A percentile compares a stretch with the other conserved stretches of the same genome.
These are phyloP conservation scores for Suillus subalutaceus DNA, from an alignment of 768 basidiomycete genomes.

Conservation along the genomic window DNA sequence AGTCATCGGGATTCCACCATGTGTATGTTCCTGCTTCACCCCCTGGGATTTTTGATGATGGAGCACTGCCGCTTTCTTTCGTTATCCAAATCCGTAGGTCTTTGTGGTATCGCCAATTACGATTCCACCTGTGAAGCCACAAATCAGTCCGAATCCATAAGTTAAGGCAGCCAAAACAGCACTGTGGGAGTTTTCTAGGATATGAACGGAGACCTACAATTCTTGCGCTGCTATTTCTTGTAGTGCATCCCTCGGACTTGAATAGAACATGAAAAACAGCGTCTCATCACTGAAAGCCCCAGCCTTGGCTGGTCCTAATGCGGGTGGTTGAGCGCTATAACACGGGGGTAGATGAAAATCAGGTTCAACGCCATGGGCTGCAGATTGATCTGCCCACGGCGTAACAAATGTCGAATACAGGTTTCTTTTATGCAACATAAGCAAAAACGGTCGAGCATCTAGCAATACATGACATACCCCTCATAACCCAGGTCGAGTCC, in stretches of 20 bases:
- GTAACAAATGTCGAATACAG: conserved; percentile 94
- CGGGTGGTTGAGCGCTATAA: conserved; percentile 89
- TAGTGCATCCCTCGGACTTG: conserved; percentile 85
- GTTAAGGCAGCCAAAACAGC: background rate
- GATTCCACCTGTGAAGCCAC: conserved; percentile 66
- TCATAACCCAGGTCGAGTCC: conserved; percentile 86
- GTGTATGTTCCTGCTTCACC: conserved; percentile 90
- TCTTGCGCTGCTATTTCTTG: conserved; percentile 96
- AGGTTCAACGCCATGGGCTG: conserved; percentile 85
- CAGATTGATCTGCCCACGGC: conserved; percentile 92
- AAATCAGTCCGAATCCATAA: conserved; percentile 12
- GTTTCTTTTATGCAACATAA: conserved; percentile 51
- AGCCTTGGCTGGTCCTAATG: conserved; percentile 80
- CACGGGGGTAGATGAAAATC: conserved; percentile 90
- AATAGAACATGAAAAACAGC: conserved; percentile 98
- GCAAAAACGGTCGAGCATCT: conserved; percentile 23
- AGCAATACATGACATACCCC: conserved; percentile 60
- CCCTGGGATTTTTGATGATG: conserved; percentile 76
- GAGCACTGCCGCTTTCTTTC: conserved; percentile 80
- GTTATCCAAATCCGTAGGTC: conserved; percentile 83
- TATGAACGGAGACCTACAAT: conserved; percentile 61
- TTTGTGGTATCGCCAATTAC: conserved; percentile 97
- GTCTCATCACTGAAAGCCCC: conserved; percentile 93
- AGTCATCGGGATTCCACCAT: conserved; percentile 84
- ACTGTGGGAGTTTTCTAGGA: background rate